Base-by-base conservation (phyloP, 257 asterid genomes). In the Henckelia pumila region DNA sequence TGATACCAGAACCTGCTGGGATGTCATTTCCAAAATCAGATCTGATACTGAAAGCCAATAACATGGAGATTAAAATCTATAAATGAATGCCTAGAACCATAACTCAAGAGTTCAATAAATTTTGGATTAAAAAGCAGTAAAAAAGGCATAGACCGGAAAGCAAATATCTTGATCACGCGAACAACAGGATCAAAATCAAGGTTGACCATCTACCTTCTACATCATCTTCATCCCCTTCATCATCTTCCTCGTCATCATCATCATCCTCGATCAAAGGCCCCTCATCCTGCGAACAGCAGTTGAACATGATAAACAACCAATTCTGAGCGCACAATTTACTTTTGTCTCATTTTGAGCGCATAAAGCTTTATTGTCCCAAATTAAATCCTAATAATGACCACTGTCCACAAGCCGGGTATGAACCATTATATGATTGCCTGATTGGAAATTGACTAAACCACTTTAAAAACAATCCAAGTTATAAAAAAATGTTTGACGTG, bases 251-350 rank as follows among this genome's bases (percentile, higher is more conserved):
- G 2, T 80, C 83, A 25, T 75, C 85, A 2, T 81, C 83, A 2
- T 77, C 85, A 7, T 81, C 85, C 59, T 81, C 85, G 49, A 81
- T 53, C 70, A 78, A 24, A 50, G 83, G 85, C 77, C 75, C 79
- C 0, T 81, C 85, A 6, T 81, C 59, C 85, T 81, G 73, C 73
- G 69, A 50, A 40, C 11, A 75, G 63, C 24, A 59, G 32, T 22
- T 32, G 25, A 71, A 67, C 28, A 17, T 1, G 26, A 23, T 66
- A 40, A 65, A 35, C 19, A 56, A 28, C 28, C 57, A 57, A 40
- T 40, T 40, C 6, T 10, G 4, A 35, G 9, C 10, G 5, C 16
- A 35, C 4, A 10, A 3, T 8, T 10, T 10, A 14, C 47, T 35
- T 35, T 10, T 8, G 47, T 35, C 2, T 35, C 3, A 35, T 35